Evolutionary conservation across 345 rosid genomes (phyloP).

Genomic region (Gossypium arboreum): DNA sequence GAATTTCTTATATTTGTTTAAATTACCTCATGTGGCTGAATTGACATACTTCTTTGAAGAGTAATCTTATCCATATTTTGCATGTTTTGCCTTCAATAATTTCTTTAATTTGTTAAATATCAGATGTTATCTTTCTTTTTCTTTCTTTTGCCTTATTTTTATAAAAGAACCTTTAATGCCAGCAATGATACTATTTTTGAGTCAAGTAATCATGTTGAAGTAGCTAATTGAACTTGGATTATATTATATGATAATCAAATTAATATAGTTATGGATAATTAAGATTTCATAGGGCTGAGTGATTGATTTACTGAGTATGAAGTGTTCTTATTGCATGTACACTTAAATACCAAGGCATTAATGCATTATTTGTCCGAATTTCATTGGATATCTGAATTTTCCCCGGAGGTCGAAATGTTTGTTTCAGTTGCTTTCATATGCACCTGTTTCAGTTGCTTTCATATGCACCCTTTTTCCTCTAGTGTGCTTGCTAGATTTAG

Average conservation of each 20-base stretch:
- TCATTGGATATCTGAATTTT: not conserved
- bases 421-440: no score
- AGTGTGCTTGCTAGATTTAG: not conserved
- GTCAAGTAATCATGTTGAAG: not conserved
- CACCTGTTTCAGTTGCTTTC: not conserved
- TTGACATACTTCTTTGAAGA: conserved; percentile 1
- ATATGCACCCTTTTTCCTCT: not conserved
- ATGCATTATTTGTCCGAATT: not conserved
- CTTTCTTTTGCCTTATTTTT: no score
- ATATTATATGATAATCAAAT: not conserved
- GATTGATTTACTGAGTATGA: not conserved
- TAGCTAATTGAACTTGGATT: not conserved
- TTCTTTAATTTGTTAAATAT: not conserved
- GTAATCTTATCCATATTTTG: not conserved
- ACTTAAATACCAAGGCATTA: not conserved
- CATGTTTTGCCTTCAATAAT: not conserved
- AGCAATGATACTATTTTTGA: not conserved
- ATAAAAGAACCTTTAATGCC: no score
- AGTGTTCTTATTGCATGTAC: not conserved
- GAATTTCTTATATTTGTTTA: not conserved
- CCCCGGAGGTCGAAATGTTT: not conserved
- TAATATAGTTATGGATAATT: not conserved
- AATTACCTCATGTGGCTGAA: not conserved
- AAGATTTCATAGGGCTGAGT: not conserved
- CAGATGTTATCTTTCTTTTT: not conserved